phyloP scores from a whole-genome alignment of 257 asterid genomes.

The Nyctanthes arbortristis region DNA sequence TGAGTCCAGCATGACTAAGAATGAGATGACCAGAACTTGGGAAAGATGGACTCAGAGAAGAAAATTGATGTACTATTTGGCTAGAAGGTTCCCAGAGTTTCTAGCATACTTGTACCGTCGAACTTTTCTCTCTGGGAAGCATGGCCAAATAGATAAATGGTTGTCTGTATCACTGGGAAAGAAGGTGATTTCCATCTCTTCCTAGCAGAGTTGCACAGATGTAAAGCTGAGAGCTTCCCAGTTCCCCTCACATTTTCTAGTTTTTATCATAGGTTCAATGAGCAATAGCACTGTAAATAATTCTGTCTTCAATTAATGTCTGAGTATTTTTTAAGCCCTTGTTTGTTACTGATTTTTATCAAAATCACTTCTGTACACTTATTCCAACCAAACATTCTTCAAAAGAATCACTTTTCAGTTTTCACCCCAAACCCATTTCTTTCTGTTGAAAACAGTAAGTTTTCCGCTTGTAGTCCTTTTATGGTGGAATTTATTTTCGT shows the following conservation, averaged over 20 bases:
- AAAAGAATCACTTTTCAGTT: too few relatives aligned
- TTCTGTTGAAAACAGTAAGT: background rate
- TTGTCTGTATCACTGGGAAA: conserved; percentile 61
- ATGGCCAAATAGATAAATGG: conserved; percentile 71
- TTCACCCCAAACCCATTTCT: too few relatives aligned
- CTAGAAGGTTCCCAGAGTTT: conserved; percentile 68
- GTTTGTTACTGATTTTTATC: too few relatives aligned
- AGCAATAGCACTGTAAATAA: background rate
- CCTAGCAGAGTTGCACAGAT: background rate
- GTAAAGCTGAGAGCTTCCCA: background rate
- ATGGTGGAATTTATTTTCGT: background rate
- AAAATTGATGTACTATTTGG: conserved; percentile 55
- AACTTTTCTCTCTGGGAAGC: conserved; percentile 79
- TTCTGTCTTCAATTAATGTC: too few relatives aligned
- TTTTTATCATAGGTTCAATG: background rate
- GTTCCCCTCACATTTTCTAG: background rate
- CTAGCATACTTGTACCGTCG: conserved; percentile 58
- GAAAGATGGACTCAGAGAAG: conserved; percentile 63
- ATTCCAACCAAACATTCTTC: too few relatives aligned
- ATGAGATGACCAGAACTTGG: conserved; percentile 72
- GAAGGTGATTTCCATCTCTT: conserved; percentile 41
- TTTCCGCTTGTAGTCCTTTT: background rate
- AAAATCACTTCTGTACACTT: too few relatives aligned
- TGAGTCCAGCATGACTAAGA: conserved; percentile 75
- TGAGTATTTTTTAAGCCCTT: too few relatives aligned